Evolutionary conservation across 352 stramenopile species (phyloP).

Genomic region (Pythium dissotocum): DNA sequence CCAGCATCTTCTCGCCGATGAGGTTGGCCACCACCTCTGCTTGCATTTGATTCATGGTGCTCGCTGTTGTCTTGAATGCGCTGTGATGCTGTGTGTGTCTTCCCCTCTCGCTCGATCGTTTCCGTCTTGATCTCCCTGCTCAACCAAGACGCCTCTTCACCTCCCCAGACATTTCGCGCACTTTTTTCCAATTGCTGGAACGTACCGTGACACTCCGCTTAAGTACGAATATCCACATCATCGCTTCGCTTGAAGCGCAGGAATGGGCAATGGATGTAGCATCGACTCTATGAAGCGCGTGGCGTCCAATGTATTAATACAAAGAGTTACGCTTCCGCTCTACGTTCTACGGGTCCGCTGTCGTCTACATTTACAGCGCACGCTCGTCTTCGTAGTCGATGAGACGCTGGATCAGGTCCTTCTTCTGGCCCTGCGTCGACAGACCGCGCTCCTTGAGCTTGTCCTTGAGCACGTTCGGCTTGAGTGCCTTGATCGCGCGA

Average conservation of each 20-base stretch:
- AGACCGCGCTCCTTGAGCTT: conserved; percentile 84
- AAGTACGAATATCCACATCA: conserved; percentile 5
- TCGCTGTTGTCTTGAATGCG: neutral
- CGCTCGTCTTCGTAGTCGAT: conserved; percentile 89
- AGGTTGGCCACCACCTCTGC: conserved; percentile 75
- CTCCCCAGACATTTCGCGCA: neutral
- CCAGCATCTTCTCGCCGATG: conserved; percentile 86
- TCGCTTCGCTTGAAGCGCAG: neutral
- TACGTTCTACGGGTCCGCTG: neutral
- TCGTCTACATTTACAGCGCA: conserved; percentile 52
- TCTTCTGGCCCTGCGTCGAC: conserved; percentile 88
- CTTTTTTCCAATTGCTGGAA: neutral
- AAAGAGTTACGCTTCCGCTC: neutral
- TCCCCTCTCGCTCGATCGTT: neutral
- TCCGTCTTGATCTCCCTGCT: neutral
- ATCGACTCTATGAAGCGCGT: neutral
- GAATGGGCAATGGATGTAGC: neutral
- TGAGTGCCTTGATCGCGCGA: conserved; percentile 84
- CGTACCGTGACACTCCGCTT: neutral
- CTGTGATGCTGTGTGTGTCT: neutral
- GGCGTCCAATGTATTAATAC: neutral
- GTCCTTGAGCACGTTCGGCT: conserved; percentile 87
- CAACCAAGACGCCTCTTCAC: conserved; percentile 14
- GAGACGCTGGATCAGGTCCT: conserved; percentile 86
- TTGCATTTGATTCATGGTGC: conserved; percentile 61